Evolutionary conservation across 2,329 filamentous ascomycete genomes (phyloP).

Genomic region (Claviceps sorghi): DNA sequence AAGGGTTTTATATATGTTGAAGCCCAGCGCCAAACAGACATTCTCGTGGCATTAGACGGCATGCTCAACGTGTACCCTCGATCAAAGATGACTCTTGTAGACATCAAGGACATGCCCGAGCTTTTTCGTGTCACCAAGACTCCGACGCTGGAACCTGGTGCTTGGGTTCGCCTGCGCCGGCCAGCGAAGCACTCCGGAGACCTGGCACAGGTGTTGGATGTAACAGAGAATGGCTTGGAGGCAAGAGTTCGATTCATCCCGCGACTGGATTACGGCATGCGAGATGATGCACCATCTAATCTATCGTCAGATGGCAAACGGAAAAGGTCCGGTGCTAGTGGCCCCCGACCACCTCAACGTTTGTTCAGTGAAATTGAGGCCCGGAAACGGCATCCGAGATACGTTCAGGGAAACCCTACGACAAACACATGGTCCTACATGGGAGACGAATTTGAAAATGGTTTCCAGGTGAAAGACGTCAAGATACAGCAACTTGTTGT

Average conservation of each 20-base stretch:
- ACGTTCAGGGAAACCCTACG: constrained; percentile 52
- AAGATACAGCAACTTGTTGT: constrained; percentile 76
- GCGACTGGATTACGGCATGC: constrained; percentile 77
- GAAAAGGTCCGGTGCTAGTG: constrained; percentile 51
- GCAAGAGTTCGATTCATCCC: constrained; percentile 80
- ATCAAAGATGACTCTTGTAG: constrained; percentile 73
- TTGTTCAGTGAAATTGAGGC: constrained; percentile 90
- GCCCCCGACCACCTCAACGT: constrained; percentile 67
- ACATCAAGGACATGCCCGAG: constrained; percentile 96
- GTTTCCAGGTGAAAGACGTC: constrained; percentile 86
- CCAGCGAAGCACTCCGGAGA: constrained; percentile 74
- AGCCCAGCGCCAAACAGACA: constrained; percentile 73
- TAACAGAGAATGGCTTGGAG: constrained; percentile 84
- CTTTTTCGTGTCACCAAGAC: constrained; percentile 82
- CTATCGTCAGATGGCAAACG: constrained; percentile 52
- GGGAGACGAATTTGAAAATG: constrained; percentile 79
- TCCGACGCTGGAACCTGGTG: constrained; percentile 68
- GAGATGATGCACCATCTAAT: constrained; percentile 50
- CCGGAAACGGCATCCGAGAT: constrained; percentile 64
- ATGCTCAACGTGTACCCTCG: constrained; percentile 83
- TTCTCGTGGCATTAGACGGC: constrained; percentile 66
- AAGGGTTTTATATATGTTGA: constrained; percentile 93
- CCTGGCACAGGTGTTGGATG: constrained; percentile 80
- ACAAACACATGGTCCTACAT: constrained; percentile 74
- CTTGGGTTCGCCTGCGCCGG: constrained; percentile 79